phyloP scores from a whole-genome alignment of 108 stramenopile genomes.

The Bacterosira constricta region DNA sequence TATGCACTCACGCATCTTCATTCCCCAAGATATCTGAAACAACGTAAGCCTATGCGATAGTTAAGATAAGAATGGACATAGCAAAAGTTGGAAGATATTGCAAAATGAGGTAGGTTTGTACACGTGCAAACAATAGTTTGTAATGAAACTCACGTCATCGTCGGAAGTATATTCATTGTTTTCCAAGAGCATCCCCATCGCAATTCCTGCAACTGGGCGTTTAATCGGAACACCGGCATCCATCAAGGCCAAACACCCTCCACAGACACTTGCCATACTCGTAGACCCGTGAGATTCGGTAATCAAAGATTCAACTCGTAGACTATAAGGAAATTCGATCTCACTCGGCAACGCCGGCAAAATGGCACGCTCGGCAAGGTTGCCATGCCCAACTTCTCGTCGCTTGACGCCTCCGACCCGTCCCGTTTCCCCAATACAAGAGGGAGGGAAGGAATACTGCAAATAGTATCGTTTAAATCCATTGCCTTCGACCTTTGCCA shows the following conservation, averaged over 20 bases:
- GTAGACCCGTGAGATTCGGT: conserved; percentile 86
- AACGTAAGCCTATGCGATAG: conserved; percentile 60
- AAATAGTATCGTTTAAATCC: conserved; percentile 89
- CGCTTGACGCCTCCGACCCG: conserved; percentile 85
- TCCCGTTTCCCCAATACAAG: conserved; percentile 94
- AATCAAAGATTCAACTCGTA: conserved; percentile 81
- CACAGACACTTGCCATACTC: conserved; percentile 92
- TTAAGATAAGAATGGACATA: too few relatives aligned
- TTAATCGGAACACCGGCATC: conserved; percentile 94
- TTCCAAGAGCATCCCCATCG: conserved; percentile 86
- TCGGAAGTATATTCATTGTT: conserved; percentile 71
- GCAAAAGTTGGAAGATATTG: too few relatives aligned
- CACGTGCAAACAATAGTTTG: too few relatives aligned
- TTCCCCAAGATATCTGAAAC: conserved; percentile 88
- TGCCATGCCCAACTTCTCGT: conserved; percentile 90
- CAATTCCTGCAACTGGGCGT: conserved; percentile 79
- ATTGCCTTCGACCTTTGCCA: conserved; percentile 83
- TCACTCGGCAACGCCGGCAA: conserved; percentile 67
- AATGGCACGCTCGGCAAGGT: conserved; percentile 83
- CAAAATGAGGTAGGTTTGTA: too few relatives aligned
- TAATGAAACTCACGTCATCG: too few relatives aligned
- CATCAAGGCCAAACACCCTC: conserved; percentile 89
- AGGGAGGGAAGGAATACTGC: conserved; percentile 95
- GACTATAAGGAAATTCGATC: conserved; percentile 78
- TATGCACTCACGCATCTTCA: conserved; percentile 84